These are phyloP conservation scores for Mycena kentingensis DNA, from an alignment of 768 basidiomycete species.

Conservation along the genomic window DNA sequence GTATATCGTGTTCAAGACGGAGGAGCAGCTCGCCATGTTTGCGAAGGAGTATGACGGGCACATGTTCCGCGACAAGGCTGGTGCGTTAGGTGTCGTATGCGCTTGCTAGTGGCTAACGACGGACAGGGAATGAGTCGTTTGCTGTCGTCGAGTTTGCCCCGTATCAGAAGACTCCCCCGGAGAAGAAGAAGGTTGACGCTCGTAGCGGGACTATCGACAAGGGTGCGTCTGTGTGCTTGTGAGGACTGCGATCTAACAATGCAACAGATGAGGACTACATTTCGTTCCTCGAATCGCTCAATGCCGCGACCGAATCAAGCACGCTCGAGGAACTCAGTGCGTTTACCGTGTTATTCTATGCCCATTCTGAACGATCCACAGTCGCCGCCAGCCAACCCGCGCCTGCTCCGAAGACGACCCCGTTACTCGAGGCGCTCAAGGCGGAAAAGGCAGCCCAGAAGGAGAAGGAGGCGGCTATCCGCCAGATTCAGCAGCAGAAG, in stretches of 20 bases:
- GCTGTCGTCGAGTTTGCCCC: constrained; percentile 95
- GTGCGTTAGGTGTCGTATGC: constrained; percentile 42
- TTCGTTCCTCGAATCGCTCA: constrained; percentile 78
- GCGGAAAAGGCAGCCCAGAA: constrained; percentile 74
- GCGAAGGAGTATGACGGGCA: constrained; percentile 90
- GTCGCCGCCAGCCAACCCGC: constrained; percentile 66
- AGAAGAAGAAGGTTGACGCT: constrained; percentile 76
- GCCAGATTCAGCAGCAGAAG: constrained; percentile 75
- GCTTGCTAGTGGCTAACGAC: constrained; percentile 2
- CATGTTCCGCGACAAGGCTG: constrained; percentile 87
- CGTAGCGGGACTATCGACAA: constrained; percentile 88
- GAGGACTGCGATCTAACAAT: neutral
- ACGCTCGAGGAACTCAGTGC: constrained; percentile 64
- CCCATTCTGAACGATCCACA: constrained; percentile 28
- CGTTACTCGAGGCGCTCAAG: constrained; percentile 90
- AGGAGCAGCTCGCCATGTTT: constrained; percentile 71
- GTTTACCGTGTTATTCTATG: constrained; percentile 23
- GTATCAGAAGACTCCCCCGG: constrained; percentile 80
- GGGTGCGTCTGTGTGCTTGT: constrained; percentile 47
- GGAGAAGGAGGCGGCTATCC: constrained; percentile 72
- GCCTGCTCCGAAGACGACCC: constrained; percentile 77
- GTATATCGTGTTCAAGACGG: constrained; percentile 85
- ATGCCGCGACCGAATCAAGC: constrained; percentile 44
- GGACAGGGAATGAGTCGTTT: constrained; percentile 80
- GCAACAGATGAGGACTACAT: constrained; percentile 76